phyloP scores from a whole-genome alignment of 1,284 basidiomycete genomes.

The Schizophyllum commune region DNA sequence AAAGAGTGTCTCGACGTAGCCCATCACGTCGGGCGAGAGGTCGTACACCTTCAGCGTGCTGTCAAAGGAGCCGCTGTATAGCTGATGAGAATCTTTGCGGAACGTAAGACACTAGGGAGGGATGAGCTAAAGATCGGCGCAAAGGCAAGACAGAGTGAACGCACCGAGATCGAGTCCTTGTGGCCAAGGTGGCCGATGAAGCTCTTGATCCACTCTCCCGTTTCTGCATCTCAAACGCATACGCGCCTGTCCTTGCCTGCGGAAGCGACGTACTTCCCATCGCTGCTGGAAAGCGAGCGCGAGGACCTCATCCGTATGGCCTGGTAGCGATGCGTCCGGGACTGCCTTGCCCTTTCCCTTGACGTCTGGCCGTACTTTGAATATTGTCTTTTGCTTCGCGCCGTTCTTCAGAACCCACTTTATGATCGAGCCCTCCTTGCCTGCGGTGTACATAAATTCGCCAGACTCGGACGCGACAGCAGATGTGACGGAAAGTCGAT shows the following conservation, averaged over 20 bases:
- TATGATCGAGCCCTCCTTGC: constrained; percentile 81
- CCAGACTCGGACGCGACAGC: constrained; percentile 67
- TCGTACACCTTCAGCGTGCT: constrained; percentile 92
- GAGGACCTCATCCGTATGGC: constrained; percentile 85
- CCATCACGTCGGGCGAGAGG: constrained; percentile 68
- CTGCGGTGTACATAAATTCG: constrained; percentile 68
- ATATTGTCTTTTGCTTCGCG: constrained; percentile 47
- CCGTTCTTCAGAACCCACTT: constrained; percentile 72
- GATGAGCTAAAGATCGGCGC: constrained; percentile 3
- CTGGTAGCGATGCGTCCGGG: constrained; percentile 38
- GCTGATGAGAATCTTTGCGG: constrained; percentile 75
- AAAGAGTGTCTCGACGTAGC: constrained; percentile 94
- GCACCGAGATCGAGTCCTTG: constrained; percentile 79
- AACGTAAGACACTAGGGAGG: constrained; percentile 63
- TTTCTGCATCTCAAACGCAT: constrained; percentile 78
- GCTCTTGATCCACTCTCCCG: constrained; percentile 66
- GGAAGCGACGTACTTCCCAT: constrained; percentile 81
- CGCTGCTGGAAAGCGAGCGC: constrained; percentile 78
- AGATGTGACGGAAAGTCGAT: constrained; percentile 70
- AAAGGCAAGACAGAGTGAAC: constrained; percentile 24
- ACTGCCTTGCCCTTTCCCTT: constrained; percentile 50
- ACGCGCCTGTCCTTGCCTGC: constrained; percentile 80
- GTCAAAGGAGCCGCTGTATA: constrained; percentile 87
- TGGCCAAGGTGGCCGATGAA: constrained; percentile 65
- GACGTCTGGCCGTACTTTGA: constrained; percentile 50